Base-by-base conservation (phyloP, 208 protist species). In the Leishmania tropica region DNA sequence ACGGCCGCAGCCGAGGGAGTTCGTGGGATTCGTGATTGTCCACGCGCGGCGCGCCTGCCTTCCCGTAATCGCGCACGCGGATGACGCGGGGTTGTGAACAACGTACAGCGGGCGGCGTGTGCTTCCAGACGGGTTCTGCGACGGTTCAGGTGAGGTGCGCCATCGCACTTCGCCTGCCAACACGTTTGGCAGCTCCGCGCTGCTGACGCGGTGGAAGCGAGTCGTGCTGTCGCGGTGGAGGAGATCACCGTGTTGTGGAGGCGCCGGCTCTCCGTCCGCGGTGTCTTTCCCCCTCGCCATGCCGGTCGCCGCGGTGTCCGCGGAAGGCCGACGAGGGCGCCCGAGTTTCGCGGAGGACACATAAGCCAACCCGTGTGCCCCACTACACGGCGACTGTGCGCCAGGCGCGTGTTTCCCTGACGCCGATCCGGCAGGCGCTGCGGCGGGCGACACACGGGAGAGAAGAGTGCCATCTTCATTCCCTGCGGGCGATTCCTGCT, bases 1-100 rank as follows among this genome's bases (percentile, higher is more conserved):
- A 37, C 94, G 87, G 3, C 80, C 81, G 72, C 89, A 94, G 28
- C 92, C 89, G 40, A 97, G 84, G 42, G 92, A 89, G 70, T 47
- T 76, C 13, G 80, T 83, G 6, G 83, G 83, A 54, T 86, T 78
- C 13, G 83, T 86, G 58, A 86, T 77, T 0, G 75, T 79, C 83
- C 83, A 86, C 42, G 65, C 78, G 28, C 83, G 83, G 21, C 67
- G 78, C 54, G 70, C 60, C 37, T 35, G 58, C 31, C 83, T 70
- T 60, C 83, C 51, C 54, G 28, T 45, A 10, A 24, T 53, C 19
- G 77, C 68, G 24, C 56, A 45, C 0, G 62, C 31, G 35, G 47
- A 19, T 1, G 64, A 35, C 11, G 21, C 62, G 28, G 83, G 78
- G 58, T 75, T 56, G 78, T 86, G 83, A 42, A 86, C 83, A 1